Evolutionary conservation across 208 protist species (phyloP), one percentile per base, ranked within the genome.

Genomic region (Lotmaria passim): DNA sequence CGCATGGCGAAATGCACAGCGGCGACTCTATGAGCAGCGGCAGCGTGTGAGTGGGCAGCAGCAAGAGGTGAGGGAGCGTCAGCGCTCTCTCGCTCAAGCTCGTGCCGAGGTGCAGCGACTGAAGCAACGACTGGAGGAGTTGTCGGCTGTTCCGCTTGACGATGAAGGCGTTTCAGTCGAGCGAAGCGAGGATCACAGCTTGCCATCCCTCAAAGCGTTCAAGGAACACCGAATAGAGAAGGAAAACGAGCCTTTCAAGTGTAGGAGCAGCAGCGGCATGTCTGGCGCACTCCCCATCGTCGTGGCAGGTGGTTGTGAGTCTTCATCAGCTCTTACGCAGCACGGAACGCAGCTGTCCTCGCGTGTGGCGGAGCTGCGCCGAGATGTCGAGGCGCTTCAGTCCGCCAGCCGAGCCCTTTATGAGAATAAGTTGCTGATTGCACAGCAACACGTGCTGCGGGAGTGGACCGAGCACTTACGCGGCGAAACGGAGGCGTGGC

Each of bases 41-140:
- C 33, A 36, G 17, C 50, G 58, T 7, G 30, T 53, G 12, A 65
- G 50, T 11, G 33, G 38, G 7, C n/a, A 57, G 48, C 51, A 17
- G 23, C 51, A 38, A 33, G 39, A 43, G 59, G 36, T 71, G 21
- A 43, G 64, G 34, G 58, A 63, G 26, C 23, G 60, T 7, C 23
- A 55, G 56, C 53, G 53, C 7, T 31, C 15, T 19, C 21, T 64
- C 21, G 41, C 57, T 2, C 60, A 63, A 14, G 60, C 34, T 7
- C 64, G 43, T 24, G 59, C 28, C 30, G 59, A 60, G 23, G 70
- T 69, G 14, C 75, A 79, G 43, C 51, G 75, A 11, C 58, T 61
- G 17, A 36, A 36, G 11, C 11, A 67, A 2, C 64, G 41, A n/a
- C 15, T 60, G 24, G 31, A 62, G 0, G 44, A 61, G n/a, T n/a